These are phyloP conservation scores for Claviceps arundinis DNA, from an alignment of 2,329 filamentous ascomycete genomes.

Conservation along the genomic window DNA sequence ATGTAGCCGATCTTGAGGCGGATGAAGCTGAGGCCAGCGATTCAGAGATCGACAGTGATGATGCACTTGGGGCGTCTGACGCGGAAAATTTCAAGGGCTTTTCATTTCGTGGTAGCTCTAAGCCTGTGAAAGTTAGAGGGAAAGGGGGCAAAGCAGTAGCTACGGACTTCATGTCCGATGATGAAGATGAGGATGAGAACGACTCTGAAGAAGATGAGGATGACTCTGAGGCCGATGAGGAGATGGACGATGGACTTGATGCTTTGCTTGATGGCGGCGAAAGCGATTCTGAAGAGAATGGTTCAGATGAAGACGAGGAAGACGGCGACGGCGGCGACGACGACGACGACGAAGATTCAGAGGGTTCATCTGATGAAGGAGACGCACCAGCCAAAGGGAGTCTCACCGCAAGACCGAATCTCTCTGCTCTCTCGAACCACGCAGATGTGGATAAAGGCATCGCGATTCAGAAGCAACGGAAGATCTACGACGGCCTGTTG, in stretches of 20 bases:
- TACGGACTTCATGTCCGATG: conserved; percentile 43
- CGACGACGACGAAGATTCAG: conserved; percentile 20
- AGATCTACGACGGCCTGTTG: conserved; percentile 74
- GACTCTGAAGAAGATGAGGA: conserved; percentile 22
- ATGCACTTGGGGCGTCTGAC: conserved; percentile 72
- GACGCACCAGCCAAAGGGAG: conserved; percentile 11
- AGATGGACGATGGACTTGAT: conserved; percentile 25
- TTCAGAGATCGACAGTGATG: conserved; percentile 51
- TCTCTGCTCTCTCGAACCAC: conserved; percentile 18
- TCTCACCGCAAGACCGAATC: conserved; percentile 19
- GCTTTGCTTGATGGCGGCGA: conserved; percentile 18
- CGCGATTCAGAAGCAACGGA: conserved; percentile 76
- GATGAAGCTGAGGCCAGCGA: conserved; percentile 37
- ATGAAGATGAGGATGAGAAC: conserved; percentile 24
- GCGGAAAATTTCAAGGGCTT: conserved; percentile 70
- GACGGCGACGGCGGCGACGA: conserved; percentile 7
- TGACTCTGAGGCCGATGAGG: conserved; percentile 23
- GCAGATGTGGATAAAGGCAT: conserved; percentile 68
- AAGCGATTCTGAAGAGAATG: conserved; percentile 21
- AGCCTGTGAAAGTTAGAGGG: conserved; percentile 25
- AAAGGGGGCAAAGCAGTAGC: conserved; percentile 33
- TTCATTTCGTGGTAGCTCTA: conserved; percentile 46
- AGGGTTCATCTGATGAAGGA: conserved; percentile 19
- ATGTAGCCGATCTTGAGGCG: conserved; percentile 38
- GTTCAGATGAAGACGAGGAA: conserved; percentile 19